Percentiles rank a stretch among this genome's conserved stretches.
phyloP scores from a whole-genome alignment of 371 early-diverging fungal species.

The Capillidium rhysosporum region DNA sequence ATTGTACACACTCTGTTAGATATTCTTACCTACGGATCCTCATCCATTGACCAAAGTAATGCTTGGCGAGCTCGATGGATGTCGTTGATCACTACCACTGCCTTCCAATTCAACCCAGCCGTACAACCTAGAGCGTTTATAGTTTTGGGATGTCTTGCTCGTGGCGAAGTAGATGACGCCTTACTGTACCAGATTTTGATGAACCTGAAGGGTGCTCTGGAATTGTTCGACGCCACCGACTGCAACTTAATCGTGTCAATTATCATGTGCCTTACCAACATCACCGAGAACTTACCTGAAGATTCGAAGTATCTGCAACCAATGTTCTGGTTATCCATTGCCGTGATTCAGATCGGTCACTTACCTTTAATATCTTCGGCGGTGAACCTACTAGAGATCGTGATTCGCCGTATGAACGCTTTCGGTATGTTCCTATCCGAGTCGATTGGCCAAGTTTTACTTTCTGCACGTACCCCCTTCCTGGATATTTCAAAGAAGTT shows the following conservation, averaged over 20 bases:
- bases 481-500: slow-evolving; percentile 32
- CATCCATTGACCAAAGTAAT: slow-evolving; percentile 43
- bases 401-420: slow-evolving; percentile 48
- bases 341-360: slow-evolving; percentile 69
- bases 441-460: slow-evolving; percentile 35
- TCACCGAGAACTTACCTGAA: slow-evolving; percentile 58
- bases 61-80: slow-evolving; percentile 82
- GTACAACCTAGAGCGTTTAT: slow-evolving; percentile 89
- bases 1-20: slow-evolving; percentile 62
- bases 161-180: slow-evolving; percentile 72
- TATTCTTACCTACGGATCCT: slow-evolving; percentile 53
- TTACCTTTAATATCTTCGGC: slow-evolving; percentile 53
- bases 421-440: slow-evolving; percentile 48
- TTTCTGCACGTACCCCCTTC: slow-evolving; percentile 43
- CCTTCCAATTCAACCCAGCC: slow-evolving; percentile 83
- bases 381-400: slow-evolving; percentile 40
- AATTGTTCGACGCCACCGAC: slow-evolving; percentile 61
- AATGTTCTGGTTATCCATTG: slow-evolving; percentile 77
- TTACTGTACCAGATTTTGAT: slow-evolving; percentile 74
- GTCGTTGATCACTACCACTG: slow-evolving; percentile 69
- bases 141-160: slow-evolving; percentile 67
- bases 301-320: slow-evolving; percentile 57
- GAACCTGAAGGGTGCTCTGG: slow-evolving; percentile 64
- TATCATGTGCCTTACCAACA: slow-evolving; percentile 70
- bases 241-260: slow-evolving; percentile 58